Percentiles rank a stretch among this genome's conserved stretches.
These are phyloP conservation scores for Solanum neorickii DNA, from an alignment of 257 asterid genomes.

Conservation along the genomic window DNA sequence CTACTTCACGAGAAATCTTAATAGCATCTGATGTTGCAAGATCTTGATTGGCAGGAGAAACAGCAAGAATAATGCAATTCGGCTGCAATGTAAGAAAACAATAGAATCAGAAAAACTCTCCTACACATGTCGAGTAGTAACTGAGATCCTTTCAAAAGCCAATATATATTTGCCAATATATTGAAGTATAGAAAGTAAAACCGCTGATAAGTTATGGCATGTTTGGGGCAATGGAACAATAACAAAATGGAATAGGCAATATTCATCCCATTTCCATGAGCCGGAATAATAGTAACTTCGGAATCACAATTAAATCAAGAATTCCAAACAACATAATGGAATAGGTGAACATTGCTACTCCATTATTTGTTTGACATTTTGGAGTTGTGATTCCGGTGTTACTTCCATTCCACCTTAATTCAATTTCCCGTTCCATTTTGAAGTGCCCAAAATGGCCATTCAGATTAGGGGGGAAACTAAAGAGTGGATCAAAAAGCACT, in stretches of 20 bases:
- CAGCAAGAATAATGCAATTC: constrained; percentile 17
- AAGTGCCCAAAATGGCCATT: neutral
- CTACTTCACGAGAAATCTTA: constrained; percentile 22
- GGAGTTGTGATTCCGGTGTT: neutral
- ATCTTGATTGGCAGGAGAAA: constrained; percentile 24
- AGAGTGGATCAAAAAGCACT: neutral
- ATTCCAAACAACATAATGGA: neutral
- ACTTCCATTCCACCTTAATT: neutral
- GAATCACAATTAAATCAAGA: neutral
- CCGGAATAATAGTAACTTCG: neutral
- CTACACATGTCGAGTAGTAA: neutral
- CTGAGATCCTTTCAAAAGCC: neutral
- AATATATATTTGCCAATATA: neutral
- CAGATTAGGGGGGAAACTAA: neutral
- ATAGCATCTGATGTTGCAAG: constrained; percentile 23
- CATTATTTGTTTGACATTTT: neutral
- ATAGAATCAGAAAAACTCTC: neutral
- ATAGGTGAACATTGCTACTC: neutral
- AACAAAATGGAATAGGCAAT: neutral
- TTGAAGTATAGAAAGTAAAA: neutral
- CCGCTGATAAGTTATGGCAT: neutral
- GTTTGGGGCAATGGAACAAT: neutral
- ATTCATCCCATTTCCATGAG: neutral
- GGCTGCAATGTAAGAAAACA: constrained; percentile 8
- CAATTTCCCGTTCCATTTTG: neutral